Percentiles rank a stretch among this genome's conserved stretches.
These are phyloP conservation scores for Fibroporia radiculosa DNA, from an alignment of 768 basidiomycete genomes.

Conservation along the genomic window DNA sequence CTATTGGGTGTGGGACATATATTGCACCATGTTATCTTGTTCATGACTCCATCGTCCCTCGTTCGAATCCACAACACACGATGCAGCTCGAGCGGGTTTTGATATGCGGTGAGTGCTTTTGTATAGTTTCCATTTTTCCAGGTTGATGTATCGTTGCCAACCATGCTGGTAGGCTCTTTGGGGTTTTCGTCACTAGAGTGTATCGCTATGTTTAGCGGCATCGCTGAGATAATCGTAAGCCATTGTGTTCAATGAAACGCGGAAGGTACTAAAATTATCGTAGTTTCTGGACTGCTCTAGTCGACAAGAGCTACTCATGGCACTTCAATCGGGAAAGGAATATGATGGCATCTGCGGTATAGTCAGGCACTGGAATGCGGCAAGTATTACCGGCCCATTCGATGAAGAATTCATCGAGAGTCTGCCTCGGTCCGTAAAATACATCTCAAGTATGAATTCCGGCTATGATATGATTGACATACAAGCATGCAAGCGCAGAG, in stretches of 20 bases:
- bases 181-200: conserved; percentile 78
- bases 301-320: conserved; percentile 62
- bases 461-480: conserved; percentile 90
- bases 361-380: conserved; percentile 69
- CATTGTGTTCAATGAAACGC: background rate
- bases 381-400: conserved; percentile 63
- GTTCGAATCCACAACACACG: background rate
- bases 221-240: conserved; percentile 73
- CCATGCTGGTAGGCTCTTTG: conserved; percentile 37
- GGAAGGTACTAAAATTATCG: conserved; percentile 13
- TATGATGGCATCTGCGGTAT: conserved; percentile 72
- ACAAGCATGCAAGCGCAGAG: conserved; percentile 57
- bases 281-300: no score
- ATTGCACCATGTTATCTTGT: no score
- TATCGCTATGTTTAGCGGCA: conserved; percentile 50
- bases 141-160: background rate
- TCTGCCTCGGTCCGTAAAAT: conserved; percentile 60
- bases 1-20: no score
- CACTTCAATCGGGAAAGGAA: conserved; percentile 57
- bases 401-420: conserved; percentile 70
- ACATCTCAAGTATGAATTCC: conserved; percentile 90
- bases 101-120: conserved; percentile 11
- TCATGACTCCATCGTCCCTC: no score
- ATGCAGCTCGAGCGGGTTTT: conserved; percentile 10
- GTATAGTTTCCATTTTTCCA: background rate